Base-by-base conservation (phyloP, 1,284 basidiomycete species). In the Thecaphora frezii region DNA sequence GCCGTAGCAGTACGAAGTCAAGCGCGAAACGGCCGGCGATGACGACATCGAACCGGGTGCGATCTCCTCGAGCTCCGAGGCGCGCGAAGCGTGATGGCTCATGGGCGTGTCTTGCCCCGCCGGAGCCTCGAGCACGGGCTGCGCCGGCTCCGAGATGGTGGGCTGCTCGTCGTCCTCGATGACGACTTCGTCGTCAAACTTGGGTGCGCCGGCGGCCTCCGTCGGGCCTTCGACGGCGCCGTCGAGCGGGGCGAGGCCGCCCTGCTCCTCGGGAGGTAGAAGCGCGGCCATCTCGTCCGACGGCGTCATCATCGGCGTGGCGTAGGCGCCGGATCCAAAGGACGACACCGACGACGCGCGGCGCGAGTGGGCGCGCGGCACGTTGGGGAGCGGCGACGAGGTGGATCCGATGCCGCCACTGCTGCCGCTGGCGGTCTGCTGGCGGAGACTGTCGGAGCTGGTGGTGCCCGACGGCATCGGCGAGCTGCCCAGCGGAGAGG, bases 251-350 rank as follows among this genome's bases (percentile, higher is more conserved):
- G 33, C 33, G 12, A 9, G 18, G 10, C 16, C 33, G 5, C 18
- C 33, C 33, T 36, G 33, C 33, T 36, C 56, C n/a, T 61, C 63
- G n/a, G 53, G 46, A 10, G 63, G 63, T 23, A 66, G 41, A 24
- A 66, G 47, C 12, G 58, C 58, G 10, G 63, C 63, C 58, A 66
- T 66, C 36, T 66, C 63, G 42, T 66, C 63, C 9, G 63, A 57
- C 10, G 67, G 67, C 21, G 67, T 66, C 21, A 57, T 56, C 54
- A 69, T 57, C 2, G 68, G 68, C 44, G 68, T 71, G 1, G 52
- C 57, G 25, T 69, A 71, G 2, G 49, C 55, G 13, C 56, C 66
- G 2, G 68, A 71, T 0, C 66, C 68, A 24, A 66, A 55, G 8
- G 64, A 67, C 1, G 68, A 71, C 3, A 60, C 58, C 39, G 60